Conservation (phyloP, 108 stramenopile species). For the Aurantiochytrium sp. region DNA sequence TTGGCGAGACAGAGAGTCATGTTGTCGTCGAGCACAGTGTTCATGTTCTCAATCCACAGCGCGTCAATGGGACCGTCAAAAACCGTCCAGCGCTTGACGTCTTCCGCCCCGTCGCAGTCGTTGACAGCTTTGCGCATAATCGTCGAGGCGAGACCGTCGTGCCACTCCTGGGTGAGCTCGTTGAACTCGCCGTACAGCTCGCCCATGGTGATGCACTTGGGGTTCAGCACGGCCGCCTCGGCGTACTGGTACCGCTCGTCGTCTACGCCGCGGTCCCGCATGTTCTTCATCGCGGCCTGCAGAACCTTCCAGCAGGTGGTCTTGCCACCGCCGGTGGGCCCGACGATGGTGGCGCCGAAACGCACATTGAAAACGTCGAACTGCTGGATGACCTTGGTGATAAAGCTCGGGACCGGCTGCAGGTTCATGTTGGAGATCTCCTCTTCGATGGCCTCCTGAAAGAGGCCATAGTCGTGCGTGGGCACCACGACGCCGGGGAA, state of each 20-base stretch:
- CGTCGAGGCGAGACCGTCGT: conserved; percentile 64
- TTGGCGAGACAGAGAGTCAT: conserved; percentile 69
- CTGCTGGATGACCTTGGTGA: conserved; percentile 64
- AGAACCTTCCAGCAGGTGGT: conserved; percentile 60
- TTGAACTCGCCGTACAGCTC: conserved; percentile 71
- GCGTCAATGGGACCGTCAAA: conserved; percentile 70
- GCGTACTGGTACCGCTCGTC: conserved; percentile 58
- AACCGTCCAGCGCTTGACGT: conserved; percentile 55
- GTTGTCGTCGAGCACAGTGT: conserved; percentile 70
- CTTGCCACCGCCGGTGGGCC: conserved; percentile 65
- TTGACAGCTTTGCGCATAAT: conserved; percentile 57
- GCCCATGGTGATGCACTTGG: conserved; percentile 71
- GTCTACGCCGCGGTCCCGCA: conserved; percentile 40
- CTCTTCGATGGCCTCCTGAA: conserved; percentile 36
- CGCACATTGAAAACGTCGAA: conserved; percentile 70
- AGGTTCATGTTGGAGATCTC: conserved; percentile 31
- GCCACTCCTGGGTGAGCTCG: conserved; percentile 65
- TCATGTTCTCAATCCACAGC: conserved; percentile 73
- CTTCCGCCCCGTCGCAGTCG: conserved; percentile 31
- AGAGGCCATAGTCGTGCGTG: conserved; percentile 60
- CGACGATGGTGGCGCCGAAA: conserved; percentile 64
- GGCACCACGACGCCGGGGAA: conserved; percentile 61
- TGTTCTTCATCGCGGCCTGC: conserved; percentile 52
- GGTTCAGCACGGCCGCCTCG: conserved; percentile 55
- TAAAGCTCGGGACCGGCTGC: conserved; percentile 53